Base-by-base conservation (phyloP, 768 basidiomycete genomes). In the Vishniacozyma victoriae region DNA sequence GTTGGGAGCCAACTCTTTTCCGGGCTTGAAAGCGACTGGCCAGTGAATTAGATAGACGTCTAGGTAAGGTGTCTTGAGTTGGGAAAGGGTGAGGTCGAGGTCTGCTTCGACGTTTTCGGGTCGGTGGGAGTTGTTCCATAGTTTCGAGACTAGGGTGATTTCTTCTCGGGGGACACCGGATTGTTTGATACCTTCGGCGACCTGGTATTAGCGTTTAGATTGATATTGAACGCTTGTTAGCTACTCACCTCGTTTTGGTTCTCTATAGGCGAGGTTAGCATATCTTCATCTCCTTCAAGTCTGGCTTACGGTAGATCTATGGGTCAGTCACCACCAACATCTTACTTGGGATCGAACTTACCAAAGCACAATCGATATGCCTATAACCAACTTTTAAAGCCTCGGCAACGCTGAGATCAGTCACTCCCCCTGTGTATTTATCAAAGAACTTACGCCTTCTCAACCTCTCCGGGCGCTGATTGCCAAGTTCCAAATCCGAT, bases 141-240 rank as follows among this genome's bases (percentile, higher is more conserved):
- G 77, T 71, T 91, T 66, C 44, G 61, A 52, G 12, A 65, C 63
- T 49, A 72, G 55, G 59, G 67, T 87, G 46, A 89, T 78, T 13
- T 90, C 82, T 65, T 85, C 80, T 55, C 87, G 84, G 63, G 82
- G 79, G 51, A 87, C 85, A 44, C 87, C 83, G 7, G 79, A 79
- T 1, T 82, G 82, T 51, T 87, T 81, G 64, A 88, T 44, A 36
- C 47, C 50, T 15, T 48, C 33, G 16, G 55, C 53, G 24, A 58
- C 52, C 46, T 59, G 39, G 2, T 20, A 33, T 13, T 14, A 16
- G 31, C 20, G 20, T 11, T 12, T 22, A 41, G 48, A n/a, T 11
- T 20, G 37, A 31, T 27, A 26, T 33, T 4, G 16, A 23, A 18
- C 12, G 12, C 16, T n/a, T 2, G 43, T 16, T 44, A 53, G 35